These are phyloP conservation scores for Starmera pachycereana DNA, from an alignment of 805 yeast species.

Conservation along the genomic window DNA sequence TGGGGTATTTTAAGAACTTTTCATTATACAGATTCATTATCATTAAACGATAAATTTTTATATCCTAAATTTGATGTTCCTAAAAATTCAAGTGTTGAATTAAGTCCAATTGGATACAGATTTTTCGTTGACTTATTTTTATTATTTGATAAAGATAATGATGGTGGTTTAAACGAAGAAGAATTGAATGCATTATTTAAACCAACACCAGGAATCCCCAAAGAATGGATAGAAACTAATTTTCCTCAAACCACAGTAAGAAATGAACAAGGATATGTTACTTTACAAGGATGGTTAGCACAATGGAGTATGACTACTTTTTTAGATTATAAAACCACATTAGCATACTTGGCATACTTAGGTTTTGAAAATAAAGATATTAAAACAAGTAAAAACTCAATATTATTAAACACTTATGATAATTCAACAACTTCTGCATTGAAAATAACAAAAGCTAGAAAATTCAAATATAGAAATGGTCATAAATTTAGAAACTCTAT, in stretches of 20 bases:
- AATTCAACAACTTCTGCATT: constrained; percentile 38
- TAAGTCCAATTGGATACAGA: constrained; percentile 86
- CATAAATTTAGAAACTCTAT: constrained; percentile 59
- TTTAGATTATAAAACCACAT: constrained; percentile 70
- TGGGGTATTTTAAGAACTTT: constrained; percentile 91
- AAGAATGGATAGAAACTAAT: constrained; percentile 71
- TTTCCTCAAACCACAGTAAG: constrained; percentile 87
- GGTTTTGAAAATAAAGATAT: constrained; percentile 58
- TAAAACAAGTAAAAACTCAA: background rate
- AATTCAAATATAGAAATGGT: constrained; percentile 53
- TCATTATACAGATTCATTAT: constrained; percentile 85
- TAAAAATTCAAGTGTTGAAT: constrained; percentile 69
- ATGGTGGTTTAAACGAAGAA: constrained; percentile 78
- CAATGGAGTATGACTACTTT: constrained; percentile 98
- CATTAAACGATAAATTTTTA: constrained; percentile 70
- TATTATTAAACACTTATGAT: constrained; percentile 1
- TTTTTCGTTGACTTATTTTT: constrained; percentile 86
- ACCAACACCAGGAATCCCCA: constrained; percentile 92
- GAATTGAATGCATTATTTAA: constrained; percentile 65
- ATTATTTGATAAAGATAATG: constrained; percentile 87
- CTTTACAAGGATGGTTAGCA: constrained; percentile 97
- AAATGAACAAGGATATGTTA: constrained; percentile 81
- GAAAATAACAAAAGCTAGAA: constrained; percentile 75
- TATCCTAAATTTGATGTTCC: constrained; percentile 73
- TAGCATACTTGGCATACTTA: constrained; percentile 80